A percentile compares a stretch with the other conserved stretches of the same genome.
Conservation (phyloP, 805 yeast species). For the Candida mattraensis region DNA sequence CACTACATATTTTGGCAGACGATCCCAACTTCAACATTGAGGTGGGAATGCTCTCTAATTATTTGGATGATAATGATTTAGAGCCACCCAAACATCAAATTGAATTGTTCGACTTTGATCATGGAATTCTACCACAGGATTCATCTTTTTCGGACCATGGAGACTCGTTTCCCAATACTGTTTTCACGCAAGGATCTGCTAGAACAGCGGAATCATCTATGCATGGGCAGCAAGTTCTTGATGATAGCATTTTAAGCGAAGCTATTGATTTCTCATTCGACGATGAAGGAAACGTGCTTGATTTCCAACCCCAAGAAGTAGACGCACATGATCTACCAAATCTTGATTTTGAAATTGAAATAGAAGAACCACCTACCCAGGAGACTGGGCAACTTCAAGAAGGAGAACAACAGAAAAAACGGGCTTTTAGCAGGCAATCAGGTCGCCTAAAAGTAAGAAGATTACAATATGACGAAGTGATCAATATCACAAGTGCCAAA, state of each 20-base stretch:
- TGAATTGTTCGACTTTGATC: constrained; percentile 11
- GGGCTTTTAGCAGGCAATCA: no score
- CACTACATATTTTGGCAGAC: constrained; percentile 27
- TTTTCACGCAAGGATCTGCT: constrained; percentile 11
- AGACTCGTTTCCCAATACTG: constrained; percentile 4
- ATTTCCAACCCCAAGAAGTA: constrained; percentile 8
- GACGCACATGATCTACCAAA: constrained; percentile 6
- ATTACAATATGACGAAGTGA: constrained; percentile 16
- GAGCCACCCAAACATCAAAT: constrained; percentile 4
- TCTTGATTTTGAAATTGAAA: constrained; percentile 7
- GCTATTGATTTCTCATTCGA: constrained; percentile 18
- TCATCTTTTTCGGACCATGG: constrained; percentile 9
- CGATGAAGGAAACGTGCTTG: constrained; percentile 16
- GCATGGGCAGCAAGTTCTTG: neutral
- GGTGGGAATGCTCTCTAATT: constrained; percentile 29
- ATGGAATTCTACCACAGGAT: constrained; percentile 11
- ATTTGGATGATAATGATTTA: constrained; percentile 5
- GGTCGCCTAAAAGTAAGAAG: constrained; percentile 11
- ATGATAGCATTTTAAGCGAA: constrained; percentile 6
- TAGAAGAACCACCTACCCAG: constrained; percentile 2
- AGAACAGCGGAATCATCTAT: constrained; percentile 9
- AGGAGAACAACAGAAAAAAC: neutral
- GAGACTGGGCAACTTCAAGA: constrained; percentile 1
- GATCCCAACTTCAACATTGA: constrained; percentile 40
- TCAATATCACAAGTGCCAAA: constrained; percentile 12